Percentiles rank a stretch among this genome's conserved stretches.
phyloP scores from a whole-genome alignment of 2,329 filamentous ascomycete species.

The Cercospora zeae-maydis region DNA sequence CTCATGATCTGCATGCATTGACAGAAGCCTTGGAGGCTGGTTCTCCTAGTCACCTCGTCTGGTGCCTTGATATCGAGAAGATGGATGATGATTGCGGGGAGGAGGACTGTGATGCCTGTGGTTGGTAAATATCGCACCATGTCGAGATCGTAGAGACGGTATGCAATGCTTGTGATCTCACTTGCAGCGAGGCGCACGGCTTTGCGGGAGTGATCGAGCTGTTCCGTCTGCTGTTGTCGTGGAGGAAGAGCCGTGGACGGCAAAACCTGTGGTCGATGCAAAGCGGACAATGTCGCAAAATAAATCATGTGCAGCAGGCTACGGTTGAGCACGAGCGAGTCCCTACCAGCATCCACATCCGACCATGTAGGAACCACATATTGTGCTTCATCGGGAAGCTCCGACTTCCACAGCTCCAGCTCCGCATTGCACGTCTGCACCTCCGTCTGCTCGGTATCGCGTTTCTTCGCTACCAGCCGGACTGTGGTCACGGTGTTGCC shows the following conservation, averaged over 20 bases:
- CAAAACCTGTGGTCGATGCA: constrained; percentile 87
- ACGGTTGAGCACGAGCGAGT: constrained; percentile 64
- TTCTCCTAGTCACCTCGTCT: constrained; percentile 65
- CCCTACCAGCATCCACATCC: constrained; percentile 58
- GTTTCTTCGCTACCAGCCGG: constrained; percentile 88
- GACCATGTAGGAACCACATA: constrained; percentile 57
- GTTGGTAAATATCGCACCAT: constrained; percentile 80
- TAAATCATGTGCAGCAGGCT: constrained; percentile 93
- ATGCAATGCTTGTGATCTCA: constrained; percentile 80
- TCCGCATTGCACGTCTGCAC: constrained; percentile 76
- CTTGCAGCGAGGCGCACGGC: constrained; percentile 80
- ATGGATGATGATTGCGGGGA: constrained; percentile 91
- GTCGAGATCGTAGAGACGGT: constrained; percentile 67
- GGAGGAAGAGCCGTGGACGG: constrained; percentile 56
- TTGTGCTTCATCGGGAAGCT: constrained; percentile 67
- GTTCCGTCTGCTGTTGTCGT: constrained; percentile 55
- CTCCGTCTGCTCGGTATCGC: constrained; percentile 73
- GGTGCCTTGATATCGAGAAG: constrained; percentile 87
- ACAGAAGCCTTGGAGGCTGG: constrained; percentile 75
- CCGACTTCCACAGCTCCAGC: constrained; percentile 71
- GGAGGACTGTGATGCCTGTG: constrained; percentile 82
- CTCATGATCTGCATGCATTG: constrained; percentile 92
- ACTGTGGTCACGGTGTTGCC: constrained; percentile 67
- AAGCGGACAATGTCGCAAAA: constrained; percentile 82
- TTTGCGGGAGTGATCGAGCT: constrained; percentile 77